Evolutionary conservation across 495 filamentous ascomycete species (phyloP).

Genomic region (Xylaria acuta): DNA sequence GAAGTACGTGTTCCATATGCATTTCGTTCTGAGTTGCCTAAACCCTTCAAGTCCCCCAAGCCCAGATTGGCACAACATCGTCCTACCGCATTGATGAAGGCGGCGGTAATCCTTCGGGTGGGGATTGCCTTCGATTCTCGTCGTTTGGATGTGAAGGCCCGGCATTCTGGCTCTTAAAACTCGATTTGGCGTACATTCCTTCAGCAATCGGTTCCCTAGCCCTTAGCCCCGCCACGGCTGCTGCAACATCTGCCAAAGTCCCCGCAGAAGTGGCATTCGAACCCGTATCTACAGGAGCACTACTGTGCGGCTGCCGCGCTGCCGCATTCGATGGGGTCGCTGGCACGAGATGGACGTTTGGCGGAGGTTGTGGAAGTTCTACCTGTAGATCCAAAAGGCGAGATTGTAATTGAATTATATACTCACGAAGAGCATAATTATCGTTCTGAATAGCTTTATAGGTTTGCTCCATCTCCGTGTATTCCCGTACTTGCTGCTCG

Average conservation of each 20-base stretch:
- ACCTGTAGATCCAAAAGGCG: slow-evolving; percentile 84
- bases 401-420: slow-evolving; percentile 87
- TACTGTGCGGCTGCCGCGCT: slow-evolving; percentile 47
- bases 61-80: no score
- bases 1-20: not conserved
- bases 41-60: not conserved
- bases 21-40: not conserved
- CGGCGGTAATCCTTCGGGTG: slow-evolving; percentile 38
- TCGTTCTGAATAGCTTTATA: slow-evolving; percentile 80
- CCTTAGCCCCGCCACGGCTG: slow-evolving; percentile 38
- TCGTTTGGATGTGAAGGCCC: slow-evolving; percentile 48
- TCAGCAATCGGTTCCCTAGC: slow-evolving; percentile 36
- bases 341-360: slow-evolving; percentile 49
- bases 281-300: slow-evolving; percentile 28
- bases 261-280: slow-evolving; percentile 35
- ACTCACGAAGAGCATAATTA: slow-evolving; percentile 88
- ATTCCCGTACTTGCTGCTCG: slow-evolving; percentile 86
- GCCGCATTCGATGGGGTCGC: slow-evolving; percentile 55
- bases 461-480: slow-evolving; percentile 68
- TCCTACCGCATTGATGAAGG: slow-evolving; percentile 35
- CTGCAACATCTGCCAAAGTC: slow-evolving; percentile 41
- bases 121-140: slow-evolving; percentile 48
- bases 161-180: slow-evolving; percentile 36
- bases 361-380: slow-evolving; percentile 82
- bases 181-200: slow-evolving; percentile 34